Base-by-base conservation (phyloP, 169 alveolate species). In the Eimeria acervulina region DNA sequence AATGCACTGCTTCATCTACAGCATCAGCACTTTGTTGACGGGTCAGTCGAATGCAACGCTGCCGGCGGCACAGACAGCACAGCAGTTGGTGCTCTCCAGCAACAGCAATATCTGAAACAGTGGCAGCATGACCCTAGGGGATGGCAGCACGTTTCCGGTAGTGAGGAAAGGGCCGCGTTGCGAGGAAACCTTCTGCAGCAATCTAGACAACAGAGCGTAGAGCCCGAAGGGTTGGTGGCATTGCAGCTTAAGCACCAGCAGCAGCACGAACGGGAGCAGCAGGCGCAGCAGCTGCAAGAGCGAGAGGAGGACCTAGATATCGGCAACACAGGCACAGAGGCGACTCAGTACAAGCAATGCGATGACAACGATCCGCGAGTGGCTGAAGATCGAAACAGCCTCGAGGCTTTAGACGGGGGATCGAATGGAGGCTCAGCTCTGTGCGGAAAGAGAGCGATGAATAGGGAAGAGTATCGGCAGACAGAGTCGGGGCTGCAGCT, bases 231-330 rank as follows among this genome's bases (percentile, higher is more conserved):
- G n/a, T 36, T 84, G 72, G 92, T 55, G 33, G 76, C 78, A 0
- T 26, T 51, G 21, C 78, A 84, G 76, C 38, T 84, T 36, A 23
- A 33, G 76, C 78, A 55, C 4, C 66, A 81, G 47, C 90, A 51
- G 90, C 87, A 40, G 87, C 61, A 76, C 63, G 38, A 76, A 31
- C 59, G 38, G 59, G 38, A 74, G 87, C 31, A 74, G 59, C 59
- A 74, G 59, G 61, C 10, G 31, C 26, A 36, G 33, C 84, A 72
- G 84, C 59, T 38, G 87, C 59, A 36, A 33, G 38, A 74, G 87
- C 87, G 38, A 44, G 59, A 13, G 55, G 21, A 74, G 87, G 59
- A 15, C 28, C n/a, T 38, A 21, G 33, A 74, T 26, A 10, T 40
- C 23, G 90, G 12, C 26, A 33, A 81, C 23, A 21, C 28, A 47